phyloP scores from a whole-genome alignment of 192 early-diverging fungal genomes.

The Umbelopsis sp. region DNA sequence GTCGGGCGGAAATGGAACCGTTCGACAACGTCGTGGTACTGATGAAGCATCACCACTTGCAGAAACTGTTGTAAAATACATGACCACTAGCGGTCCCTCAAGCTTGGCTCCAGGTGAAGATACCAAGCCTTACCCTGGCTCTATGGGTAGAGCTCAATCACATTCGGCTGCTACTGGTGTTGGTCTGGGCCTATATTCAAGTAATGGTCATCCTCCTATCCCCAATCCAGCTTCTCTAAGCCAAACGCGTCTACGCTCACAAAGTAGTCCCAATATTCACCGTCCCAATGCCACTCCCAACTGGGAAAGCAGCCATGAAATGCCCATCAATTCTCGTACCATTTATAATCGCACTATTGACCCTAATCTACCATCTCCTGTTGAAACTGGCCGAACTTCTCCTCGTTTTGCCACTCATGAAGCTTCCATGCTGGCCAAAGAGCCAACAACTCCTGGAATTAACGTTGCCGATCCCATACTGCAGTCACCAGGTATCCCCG shows the following conservation, averaged over 20 bases:
- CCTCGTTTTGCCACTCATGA: conserved; percentile 1
- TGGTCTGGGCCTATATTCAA: conserved; percentile 3
- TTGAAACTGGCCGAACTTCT: background rate
- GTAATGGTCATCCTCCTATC: background rate
- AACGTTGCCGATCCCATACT: background rate
- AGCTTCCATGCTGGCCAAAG: background rate
- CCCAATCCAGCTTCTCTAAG: conserved; percentile 28
- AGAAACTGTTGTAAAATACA: conserved; percentile 57
- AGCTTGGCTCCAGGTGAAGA: conserved; percentile 21
- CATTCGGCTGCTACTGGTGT: background rate
- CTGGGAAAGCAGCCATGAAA: conserved; percentile 13
- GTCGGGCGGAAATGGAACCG: conserved; percentile 37
- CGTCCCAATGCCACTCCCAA: conserved; percentile 22
- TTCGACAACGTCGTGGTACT: conserved; percentile 48
- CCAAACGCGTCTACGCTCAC: conserved; percentile 52
- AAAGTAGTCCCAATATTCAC: conserved; percentile 63
- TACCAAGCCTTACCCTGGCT: conserved; percentile 19
- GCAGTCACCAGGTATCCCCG: background rate
- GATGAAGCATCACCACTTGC: conserved; percentile 52
- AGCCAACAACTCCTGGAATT: background rate
- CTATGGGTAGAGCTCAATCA: conserved; percentile 13
- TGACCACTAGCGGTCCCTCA: conserved; percentile 47
- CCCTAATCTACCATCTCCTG: background rate
- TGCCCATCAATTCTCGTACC: conserved; percentile 18
- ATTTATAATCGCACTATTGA: conserved; percentile 4